Evolutionary conservation across 495 filamentous ascomycete genomes (phyloP).

Genomic region (Trichoderma virens): DNA sequence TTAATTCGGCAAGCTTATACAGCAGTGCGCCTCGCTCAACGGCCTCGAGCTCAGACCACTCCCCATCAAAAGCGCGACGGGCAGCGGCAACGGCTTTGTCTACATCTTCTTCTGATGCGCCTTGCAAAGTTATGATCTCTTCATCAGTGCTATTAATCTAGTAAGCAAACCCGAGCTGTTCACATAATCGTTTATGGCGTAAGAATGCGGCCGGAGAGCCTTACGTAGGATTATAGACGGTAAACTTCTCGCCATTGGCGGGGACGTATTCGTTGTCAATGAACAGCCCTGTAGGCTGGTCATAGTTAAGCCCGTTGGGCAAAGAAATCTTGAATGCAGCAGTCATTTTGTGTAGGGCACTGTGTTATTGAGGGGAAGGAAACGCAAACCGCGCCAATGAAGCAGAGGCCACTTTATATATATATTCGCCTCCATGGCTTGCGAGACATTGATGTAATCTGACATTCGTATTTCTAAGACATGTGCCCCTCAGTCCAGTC

Average conservation of each 20-base stretch:
- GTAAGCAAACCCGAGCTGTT: background rate
- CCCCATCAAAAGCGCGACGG: background rate
- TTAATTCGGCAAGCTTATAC: slow-evolving; percentile 33
- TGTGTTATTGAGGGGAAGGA: background rate
- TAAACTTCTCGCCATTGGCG: background rate
- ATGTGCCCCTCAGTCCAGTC: background rate
- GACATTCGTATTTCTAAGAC: background rate
- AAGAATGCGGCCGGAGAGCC: background rate
- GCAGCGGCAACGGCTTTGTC: slow-evolving; percentile 20
- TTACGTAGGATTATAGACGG: background rate
- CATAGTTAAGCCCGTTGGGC: slow-evolving; percentile 1
- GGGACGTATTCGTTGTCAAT: background rate
- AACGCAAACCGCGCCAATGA: background rate
- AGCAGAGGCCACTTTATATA: background rate
- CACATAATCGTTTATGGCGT: background rate
- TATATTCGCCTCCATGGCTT: background rate
- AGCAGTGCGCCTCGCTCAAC: slow-evolving; percentile 26
- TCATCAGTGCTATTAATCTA: background rate
- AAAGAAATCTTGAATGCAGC: background rate
- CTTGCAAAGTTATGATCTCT: background rate
- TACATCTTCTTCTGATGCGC: slow-evolving; percentile 47
- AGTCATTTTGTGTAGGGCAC: background rate
- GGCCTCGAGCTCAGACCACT: slow-evolving; percentile 34
- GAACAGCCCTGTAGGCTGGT: background rate
- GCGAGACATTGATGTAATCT: background rate